Conservation (phyloP, 805 yeast species). For the Pichia heedii region DNA sequence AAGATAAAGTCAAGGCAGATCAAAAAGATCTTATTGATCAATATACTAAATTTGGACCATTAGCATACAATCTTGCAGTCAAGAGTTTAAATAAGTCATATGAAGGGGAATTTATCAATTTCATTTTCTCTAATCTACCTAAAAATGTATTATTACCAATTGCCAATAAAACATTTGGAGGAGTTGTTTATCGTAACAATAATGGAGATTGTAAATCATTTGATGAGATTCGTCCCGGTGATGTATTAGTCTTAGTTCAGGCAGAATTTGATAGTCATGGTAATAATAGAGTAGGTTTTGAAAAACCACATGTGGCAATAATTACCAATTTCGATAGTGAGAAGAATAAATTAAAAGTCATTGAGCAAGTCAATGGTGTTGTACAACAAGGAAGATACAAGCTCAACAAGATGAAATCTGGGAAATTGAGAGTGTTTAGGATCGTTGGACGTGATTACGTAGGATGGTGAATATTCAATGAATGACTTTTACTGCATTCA, state of each 20-base stretch:
- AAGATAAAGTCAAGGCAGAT: conserved; percentile 39
- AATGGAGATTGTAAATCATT: conserved; percentile 40
- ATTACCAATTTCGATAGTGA: conserved; percentile 65
- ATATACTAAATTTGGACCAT: conserved; percentile 42
- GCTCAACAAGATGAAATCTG: conserved; percentile 65
- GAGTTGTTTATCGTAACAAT: conserved; percentile 52
- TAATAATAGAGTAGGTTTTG: conserved; percentile 44
- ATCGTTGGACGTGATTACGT: conserved; percentile 64
- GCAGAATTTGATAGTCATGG: conserved; percentile 63
- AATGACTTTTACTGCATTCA: neutral
- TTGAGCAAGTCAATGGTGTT: conserved; percentile 45
- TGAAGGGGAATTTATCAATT: conserved; percentile 26
- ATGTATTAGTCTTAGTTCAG: conserved; percentile 64
- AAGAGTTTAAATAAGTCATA: conserved; percentile 20
- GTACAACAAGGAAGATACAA: conserved; percentile 55
- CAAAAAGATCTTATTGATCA: conserved; percentile 34
- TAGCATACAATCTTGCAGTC: conserved; percentile 38
- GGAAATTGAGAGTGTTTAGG: conserved; percentile 74
- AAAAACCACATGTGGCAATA: conserved; percentile 46
- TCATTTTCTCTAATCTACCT: conserved; percentile 31
- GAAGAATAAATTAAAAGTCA: conserved; percentile 62
- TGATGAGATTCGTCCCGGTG: conserved; percentile 75
- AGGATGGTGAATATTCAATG: conserved; percentile 44
- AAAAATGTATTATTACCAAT: conserved; percentile 33
- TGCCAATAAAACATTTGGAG: conserved; percentile 66